Percentiles rank a stretch among this genome's conserved stretches.
Evolutionary conservation across 352 stramenopile species (phyloP).

Genomic region (Globisporangium perplexum): DNA sequence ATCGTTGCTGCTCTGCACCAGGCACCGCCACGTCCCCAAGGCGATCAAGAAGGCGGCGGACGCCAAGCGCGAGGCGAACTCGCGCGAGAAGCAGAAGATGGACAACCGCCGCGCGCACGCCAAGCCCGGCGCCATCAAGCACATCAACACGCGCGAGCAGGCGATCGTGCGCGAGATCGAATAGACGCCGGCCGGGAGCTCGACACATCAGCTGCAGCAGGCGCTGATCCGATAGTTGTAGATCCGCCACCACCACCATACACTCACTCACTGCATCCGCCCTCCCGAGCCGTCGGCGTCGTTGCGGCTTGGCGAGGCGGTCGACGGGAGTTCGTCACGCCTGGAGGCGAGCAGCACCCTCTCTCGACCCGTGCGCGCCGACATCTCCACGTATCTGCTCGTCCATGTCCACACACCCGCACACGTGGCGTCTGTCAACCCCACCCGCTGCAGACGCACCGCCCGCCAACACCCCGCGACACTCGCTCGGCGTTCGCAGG

Average conservation of each 20-base stretch:
- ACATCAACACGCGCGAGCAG: slow-evolving; percentile 69
- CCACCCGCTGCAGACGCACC: too few relatives aligned
- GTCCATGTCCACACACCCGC: too few relatives aligned
- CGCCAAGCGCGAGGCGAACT: slow-evolving; percentile 74
- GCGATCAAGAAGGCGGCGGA: slow-evolving; percentile 96
- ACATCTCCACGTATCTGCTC: slow-evolving; percentile 32
- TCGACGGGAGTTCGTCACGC: too few relatives aligned
- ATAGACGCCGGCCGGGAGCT: slow-evolving; percentile 25
- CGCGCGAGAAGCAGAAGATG: slow-evolving; percentile 85
- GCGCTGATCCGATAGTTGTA: neutral
- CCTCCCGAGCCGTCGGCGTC: too few relatives aligned
- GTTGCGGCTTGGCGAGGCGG: too few relatives aligned
- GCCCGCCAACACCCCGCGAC: neutral
- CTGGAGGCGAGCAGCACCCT: neutral
- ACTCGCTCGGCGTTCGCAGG: neutral
- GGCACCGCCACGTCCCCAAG: slow-evolving; percentile 95
- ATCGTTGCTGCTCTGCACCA: slow-evolving; percentile 20
- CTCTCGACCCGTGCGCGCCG: slow-evolving; percentile 17
- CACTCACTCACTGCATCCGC: neutral
- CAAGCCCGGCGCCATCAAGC: slow-evolving; percentile 65
- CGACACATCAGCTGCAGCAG: neutral
- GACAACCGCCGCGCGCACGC: slow-evolving; percentile 79
- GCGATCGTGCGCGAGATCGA: slow-evolving; percentile 76
- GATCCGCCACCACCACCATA: neutral
- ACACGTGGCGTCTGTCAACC: neutral